A percentile compares a stretch with the other conserved stretches of the same genome.
phyloP scores from a whole-genome alignment of 1,284 basidiomycete genomes.

The Uromyces viciae-fabae region DNA sequence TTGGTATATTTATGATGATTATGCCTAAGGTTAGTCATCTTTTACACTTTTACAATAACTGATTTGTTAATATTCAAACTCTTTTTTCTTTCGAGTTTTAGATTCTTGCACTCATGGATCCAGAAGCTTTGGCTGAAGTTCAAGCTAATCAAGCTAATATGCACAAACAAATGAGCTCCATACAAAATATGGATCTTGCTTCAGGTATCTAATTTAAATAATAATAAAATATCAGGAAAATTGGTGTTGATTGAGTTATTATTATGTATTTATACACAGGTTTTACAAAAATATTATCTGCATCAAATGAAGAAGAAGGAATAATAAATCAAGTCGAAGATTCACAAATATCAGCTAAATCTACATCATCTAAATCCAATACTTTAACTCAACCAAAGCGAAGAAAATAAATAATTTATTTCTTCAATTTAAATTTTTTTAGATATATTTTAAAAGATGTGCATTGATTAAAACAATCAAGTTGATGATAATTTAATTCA shows the following conservation, averaged over 20 bases:
- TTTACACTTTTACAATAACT: neutral
- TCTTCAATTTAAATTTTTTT: neutral
- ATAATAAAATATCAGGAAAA: neutral
- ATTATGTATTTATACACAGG: neutral
- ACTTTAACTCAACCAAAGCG: conserved; percentile 13
- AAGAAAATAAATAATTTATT: conserved; percentile 2
- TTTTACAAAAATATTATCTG: conserved; percentile 21
- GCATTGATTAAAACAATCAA: too few species aligned
- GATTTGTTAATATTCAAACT: neutral
- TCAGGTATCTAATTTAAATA: conserved; percentile 1
- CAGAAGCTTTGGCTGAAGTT: conserved; percentile 28
- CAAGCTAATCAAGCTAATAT: conserved; percentile 36
- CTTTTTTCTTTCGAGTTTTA: too few species aligned
- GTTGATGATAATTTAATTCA: too few species aligned
- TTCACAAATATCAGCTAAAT: neutral
- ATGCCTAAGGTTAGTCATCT: conserved; percentile 22
- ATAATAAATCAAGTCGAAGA: too few species aligned
- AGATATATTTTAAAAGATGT: too few species aligned
- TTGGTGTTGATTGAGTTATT: neutral
- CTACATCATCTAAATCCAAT: neutral
- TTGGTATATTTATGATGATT: conserved; percentile 31
- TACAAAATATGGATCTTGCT: conserved; percentile 19
- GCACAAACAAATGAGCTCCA: conserved; percentile 31
- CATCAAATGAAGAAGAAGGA: neutral
- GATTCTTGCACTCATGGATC: conserved; percentile 25